Conservation (phyloP, 1,139 yeast genomes). For the Magnusiomyces suaveolens region DNA sequence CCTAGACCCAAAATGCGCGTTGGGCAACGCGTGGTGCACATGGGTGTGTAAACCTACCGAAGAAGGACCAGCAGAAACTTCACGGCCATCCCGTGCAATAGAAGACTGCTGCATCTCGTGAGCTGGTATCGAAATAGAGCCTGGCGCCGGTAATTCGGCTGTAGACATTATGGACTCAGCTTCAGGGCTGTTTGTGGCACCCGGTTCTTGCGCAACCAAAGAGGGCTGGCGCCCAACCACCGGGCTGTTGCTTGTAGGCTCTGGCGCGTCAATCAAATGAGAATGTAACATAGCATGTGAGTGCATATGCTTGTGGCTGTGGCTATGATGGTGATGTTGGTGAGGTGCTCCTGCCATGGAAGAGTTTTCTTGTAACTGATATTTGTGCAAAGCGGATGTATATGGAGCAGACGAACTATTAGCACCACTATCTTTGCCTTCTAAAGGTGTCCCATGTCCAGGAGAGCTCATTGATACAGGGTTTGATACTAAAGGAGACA, state of each 20-base stretch:
- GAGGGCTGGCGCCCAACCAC: too few species aligned
- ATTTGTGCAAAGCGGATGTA: neutral
- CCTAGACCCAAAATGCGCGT: neutral
- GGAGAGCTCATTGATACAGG: neutral
- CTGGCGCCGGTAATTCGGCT: too few species aligned
- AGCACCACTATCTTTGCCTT: neutral
- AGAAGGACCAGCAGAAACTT: neutral
- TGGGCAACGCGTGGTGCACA: neutral
- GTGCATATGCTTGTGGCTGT: slow-evolving; percentile 5
- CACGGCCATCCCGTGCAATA: neutral
- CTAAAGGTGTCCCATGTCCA: too few species aligned
- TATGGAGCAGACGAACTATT: neutral
- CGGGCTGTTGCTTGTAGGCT: neutral
- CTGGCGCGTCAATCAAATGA: slow-evolving; percentile 1
- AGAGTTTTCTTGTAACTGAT: slow-evolving; percentile 15
- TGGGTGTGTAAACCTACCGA: neutral
- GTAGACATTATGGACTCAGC: too few species aligned
- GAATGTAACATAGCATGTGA: neutral
- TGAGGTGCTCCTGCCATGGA: slow-evolving; percentile 7
- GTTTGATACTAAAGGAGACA: too few species aligned
- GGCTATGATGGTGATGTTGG: slow-evolving; percentile 13
- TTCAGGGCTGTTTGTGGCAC: too few species aligned
- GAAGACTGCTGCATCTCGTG: neutral
- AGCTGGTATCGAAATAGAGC: neutral
- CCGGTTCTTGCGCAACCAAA: too few species aligned